Conservation (phyloP, 163 green algal species). For the Chloroidium sp. region DNA sequence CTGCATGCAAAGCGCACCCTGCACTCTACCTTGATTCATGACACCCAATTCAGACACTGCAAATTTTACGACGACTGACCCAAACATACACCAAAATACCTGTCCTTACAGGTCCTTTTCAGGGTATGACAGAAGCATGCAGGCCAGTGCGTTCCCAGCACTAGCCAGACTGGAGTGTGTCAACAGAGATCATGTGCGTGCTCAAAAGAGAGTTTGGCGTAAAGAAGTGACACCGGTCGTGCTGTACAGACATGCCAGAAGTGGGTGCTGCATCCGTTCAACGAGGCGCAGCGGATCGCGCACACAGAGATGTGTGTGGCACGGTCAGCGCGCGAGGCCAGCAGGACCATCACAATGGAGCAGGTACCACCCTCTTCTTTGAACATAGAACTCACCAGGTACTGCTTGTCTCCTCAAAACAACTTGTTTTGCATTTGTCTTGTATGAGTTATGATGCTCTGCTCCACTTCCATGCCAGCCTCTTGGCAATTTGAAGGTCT, state of each 20-base stretch:
- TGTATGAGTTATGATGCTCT: neutral
- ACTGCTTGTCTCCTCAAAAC: neutral
- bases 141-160: neutral
- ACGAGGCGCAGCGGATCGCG: conserved; percentile 15
- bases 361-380: too few species aligned
- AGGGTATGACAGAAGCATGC: too few species aligned
- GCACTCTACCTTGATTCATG: neutral
- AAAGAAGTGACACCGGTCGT: neutral
- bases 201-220: neutral
- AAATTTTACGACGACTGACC: neutral
- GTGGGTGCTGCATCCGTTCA: conserved; percentile 44
- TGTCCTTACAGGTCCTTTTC: too few species aligned
- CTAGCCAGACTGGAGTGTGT: neutral
- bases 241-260: conserved; percentile 44
- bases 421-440: neutral
- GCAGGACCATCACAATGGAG: too few species aligned
- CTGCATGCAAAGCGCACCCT: neutral
- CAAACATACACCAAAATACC: too few species aligned
- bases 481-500: conserved; percentile 25
- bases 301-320: conserved; percentile 23
- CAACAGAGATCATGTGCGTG: neutral
- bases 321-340: neutral
- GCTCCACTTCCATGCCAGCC: neutral
- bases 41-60: neutral
- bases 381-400: too few species aligned